Evolutionary conservation across 2,329 filamentous ascomycete genomes (phyloP).

Genomic region (Nigrospora oryzae): DNA sequence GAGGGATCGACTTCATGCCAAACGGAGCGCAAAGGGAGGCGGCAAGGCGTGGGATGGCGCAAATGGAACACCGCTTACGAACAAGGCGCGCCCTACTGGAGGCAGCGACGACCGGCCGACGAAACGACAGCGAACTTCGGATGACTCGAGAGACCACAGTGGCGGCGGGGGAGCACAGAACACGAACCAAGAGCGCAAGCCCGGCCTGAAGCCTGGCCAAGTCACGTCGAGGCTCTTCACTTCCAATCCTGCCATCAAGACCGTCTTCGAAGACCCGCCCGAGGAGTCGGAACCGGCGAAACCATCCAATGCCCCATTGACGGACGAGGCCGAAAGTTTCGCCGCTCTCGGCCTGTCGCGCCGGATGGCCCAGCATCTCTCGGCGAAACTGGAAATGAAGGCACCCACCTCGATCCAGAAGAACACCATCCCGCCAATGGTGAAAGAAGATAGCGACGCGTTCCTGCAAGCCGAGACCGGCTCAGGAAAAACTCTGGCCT

Average conservation of each 20-base stretch:
- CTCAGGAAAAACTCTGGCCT: conserved; percentile 96
- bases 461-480: conserved; percentile 97
- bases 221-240: conserved; percentile 90
- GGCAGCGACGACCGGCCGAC: conserved; percentile 19
- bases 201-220: conserved; percentile 15
- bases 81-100: conserved; percentile 11
- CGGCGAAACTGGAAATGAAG: conserved; percentile 79
- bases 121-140: conserved; percentile 36
- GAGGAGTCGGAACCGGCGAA: conserved; percentile 48
- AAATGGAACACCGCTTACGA: conserved; percentile 20
- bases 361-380: conserved; percentile 71
- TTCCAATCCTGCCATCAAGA: conserved; percentile 71
- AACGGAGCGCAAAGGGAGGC: conserved; percentile 43
- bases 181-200: conserved; percentile 10
- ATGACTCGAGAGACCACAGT: conserved; percentile 2
- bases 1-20: conserved; percentile 78
- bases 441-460: conserved; percentile 76
- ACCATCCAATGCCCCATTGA: conserved; percentile 85
- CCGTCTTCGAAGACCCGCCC: conserved; percentile 42
- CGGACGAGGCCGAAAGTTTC: conserved; percentile 78
- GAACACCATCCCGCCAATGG: conserved; percentile 71
- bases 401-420: conserved; percentile 93
- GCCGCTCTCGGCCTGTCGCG: conserved; percentile 76
- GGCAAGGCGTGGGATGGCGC: conserved; percentile 16
- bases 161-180: conserved; percentile 16